Conservation (phyloP, 2,329 filamentous ascomycete genomes). For the Trichoderma hamatum region DNA sequence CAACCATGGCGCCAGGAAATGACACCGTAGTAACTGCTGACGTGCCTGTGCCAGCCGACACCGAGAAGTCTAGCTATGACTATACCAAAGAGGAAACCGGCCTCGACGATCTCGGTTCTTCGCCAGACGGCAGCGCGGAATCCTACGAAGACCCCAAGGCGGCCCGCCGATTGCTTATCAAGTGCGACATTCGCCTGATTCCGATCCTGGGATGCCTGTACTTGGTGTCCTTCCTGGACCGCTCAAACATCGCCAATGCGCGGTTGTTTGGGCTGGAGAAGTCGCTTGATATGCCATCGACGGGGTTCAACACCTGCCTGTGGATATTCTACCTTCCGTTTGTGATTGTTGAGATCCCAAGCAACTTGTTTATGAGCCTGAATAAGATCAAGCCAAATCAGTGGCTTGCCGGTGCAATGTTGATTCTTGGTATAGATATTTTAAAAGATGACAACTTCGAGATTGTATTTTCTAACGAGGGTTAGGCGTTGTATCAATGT, state of each 20-base stretch:
- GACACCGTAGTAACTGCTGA: neutral
- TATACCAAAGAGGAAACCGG: neutral
- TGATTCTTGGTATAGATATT: constrained; percentile 6
- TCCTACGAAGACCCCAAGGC: neutral
- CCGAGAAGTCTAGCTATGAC: neutral
- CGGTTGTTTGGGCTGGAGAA: neutral
- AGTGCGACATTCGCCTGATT: constrained; percentile 34
- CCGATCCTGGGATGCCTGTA: constrained; percentile 62
- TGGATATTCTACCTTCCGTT: constrained; percentile 15
- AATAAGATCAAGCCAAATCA: constrained; percentile 12
- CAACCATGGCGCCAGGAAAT: neutral
- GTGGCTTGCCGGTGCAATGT: constrained; percentile 2
- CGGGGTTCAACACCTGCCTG: constrained; percentile 8
- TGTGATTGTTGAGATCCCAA: constrained; percentile 8
- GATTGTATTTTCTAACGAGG: neutral
- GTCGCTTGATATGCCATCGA: constrained; percentile 1
- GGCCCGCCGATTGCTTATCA: neutral
- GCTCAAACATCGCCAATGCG: constrained; percentile 49
- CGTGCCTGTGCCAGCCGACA: neutral
- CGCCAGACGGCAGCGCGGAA: neutral
- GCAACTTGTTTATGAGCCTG: constrained; percentile 8
- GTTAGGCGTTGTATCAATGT: constrained; percentile 1
- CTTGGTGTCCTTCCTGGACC: constrained; percentile 59
- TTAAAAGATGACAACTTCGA: neutral
- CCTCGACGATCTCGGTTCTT: neutral